These are phyloP conservation scores for Trichoderma cornu-damae DNA, from an alignment of 2,329 filamentous ascomycete species.

Conservation along the genomic window DNA sequence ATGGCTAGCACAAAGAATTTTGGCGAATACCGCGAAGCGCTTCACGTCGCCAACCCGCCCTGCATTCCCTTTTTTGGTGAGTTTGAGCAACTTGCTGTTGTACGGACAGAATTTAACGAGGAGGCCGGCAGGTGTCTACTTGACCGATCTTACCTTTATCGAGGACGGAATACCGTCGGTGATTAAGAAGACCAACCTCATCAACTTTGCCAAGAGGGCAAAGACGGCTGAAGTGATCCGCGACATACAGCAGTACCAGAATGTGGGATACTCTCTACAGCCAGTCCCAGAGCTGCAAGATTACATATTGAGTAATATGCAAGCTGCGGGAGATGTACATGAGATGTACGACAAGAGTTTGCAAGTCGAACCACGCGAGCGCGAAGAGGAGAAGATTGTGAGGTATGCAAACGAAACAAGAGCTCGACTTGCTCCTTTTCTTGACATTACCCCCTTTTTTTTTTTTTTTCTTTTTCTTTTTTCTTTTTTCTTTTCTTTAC, in stretches of 20 bases:
- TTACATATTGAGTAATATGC: constrained; percentile 95
- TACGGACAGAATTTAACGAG: background rate
- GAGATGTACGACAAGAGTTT: constrained; percentile 99
- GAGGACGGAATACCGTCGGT: constrained; percentile 96
- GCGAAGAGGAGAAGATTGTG: constrained; percentile 99
- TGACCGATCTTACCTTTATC: constrained; percentile 97
- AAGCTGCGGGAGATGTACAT: constrained; percentile 89
- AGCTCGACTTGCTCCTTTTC: too few relatives aligned
- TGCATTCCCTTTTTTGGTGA: constrained; percentile 97
- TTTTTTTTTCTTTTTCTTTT: too few relatives aligned
- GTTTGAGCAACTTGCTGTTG: background rate
- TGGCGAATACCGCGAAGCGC: constrained; percentile 86
- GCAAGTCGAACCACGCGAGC: constrained; percentile 85
- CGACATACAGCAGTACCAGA: constrained; percentile 98
- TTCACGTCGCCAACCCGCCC: constrained; percentile 89
- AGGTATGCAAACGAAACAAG: constrained; percentile 57
- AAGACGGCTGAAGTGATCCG: constrained; percentile 98
- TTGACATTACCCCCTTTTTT: too few relatives aligned
- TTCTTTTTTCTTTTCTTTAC: too few relatives aligned
- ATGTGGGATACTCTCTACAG: constrained; percentile 89
- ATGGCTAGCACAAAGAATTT: constrained; percentile 99
- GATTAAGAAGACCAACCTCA: constrained; percentile 92
- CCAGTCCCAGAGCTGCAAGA: constrained; percentile 89
- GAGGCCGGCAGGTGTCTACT: constrained; percentile 72
- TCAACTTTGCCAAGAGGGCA: constrained; percentile 97